A percentile compares a stretch with the other conserved stretches of the same genome.
These are phyloP conservation scores for Lolium rigidum DNA, from an alignment of 176 grass and related monocot species.

Conservation along the genomic window DNA sequence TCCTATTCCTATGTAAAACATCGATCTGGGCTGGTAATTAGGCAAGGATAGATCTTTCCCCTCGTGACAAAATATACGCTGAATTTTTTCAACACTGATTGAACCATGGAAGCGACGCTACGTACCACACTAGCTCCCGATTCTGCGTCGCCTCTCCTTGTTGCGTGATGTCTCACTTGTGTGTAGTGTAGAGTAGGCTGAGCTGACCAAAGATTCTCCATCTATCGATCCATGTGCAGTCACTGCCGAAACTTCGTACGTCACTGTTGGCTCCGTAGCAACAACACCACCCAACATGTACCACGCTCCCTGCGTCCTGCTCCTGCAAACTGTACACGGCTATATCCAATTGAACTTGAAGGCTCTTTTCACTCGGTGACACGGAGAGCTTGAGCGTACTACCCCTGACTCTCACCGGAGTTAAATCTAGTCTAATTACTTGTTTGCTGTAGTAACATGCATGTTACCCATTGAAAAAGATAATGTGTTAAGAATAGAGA, in stretches of 20 bases:
- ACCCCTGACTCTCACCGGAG: no score
- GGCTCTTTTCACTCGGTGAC: no score
- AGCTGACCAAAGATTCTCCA: conserved; percentile 19
- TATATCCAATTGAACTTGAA: no score
- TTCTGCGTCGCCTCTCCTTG: neutral
- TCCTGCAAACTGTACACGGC: neutral
- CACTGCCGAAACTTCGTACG: conserved; percentile 12
- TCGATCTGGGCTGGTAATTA: neutral
- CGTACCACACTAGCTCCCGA: neutral
- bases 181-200: neutral
- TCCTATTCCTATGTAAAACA: neutral
- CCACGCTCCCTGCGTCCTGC: neutral
- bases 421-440: no score
- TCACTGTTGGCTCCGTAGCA: neutral
- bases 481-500: no score
- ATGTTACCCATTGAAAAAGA: no score
- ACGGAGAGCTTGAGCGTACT: no score
- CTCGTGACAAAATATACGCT: neutral
- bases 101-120: neutral
- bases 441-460: no score
- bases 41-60: neutral
- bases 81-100: neutral
- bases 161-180: neutral
- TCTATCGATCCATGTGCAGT: conserved; percentile 20
- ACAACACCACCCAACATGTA: neutral